These are phyloP conservation scores for Monilinia fructicola DNA, from an alignment of 2,329 filamentous ascomycete species.

Conservation along the genomic window DNA sequence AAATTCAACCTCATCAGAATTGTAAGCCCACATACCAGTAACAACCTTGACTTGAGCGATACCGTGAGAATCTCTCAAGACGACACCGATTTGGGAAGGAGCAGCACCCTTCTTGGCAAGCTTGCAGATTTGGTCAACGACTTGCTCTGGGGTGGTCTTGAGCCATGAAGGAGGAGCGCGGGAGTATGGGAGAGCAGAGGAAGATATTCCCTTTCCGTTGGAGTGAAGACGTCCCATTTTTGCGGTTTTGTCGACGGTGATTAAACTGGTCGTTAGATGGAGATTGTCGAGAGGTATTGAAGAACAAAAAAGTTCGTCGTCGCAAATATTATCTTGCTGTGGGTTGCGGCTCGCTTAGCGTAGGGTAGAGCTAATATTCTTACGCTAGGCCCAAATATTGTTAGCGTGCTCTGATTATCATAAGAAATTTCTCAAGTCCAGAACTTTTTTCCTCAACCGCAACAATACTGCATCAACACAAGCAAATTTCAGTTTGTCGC, in stretches of 20 bases:
- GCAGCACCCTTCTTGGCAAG: constrained; percentile 98
- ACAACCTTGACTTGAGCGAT: constrained; percentile 97
- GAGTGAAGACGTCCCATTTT: constrained; percentile 96
- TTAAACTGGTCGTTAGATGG: constrained; percentile 21
- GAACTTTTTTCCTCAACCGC: neutral
- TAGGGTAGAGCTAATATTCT: constrained; percentile 10
- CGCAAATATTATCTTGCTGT: constrained; percentile 16
- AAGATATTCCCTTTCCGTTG: constrained; percentile 98
- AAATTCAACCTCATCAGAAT: neutral
- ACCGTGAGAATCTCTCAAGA: constrained; percentile 97
- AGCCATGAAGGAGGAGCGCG: constrained; percentile 91
- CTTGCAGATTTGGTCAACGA: constrained; percentile 99
- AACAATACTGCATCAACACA: neutral
- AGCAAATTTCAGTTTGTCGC: neutral
- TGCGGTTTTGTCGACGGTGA: constrained; percentile 41
- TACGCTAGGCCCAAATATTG: neutral
- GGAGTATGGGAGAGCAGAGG: constrained; percentile 95
- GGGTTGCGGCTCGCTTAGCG: constrained; percentile 18
- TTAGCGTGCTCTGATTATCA: neutral
- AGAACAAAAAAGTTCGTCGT: constrained; percentile 18
- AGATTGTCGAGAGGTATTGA: constrained; percentile 24
- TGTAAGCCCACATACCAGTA: constrained; percentile 66
- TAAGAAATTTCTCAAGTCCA: constrained; percentile 18
- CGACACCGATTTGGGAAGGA: constrained; percentile 97
- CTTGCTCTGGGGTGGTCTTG: constrained; percentile 97